A percentile compares a stretch with the other conserved stretches of the same genome.
Evolutionary conservation across 352 stramenopile species (phyloP).

Genomic region (Phytophthora kernoviae): DNA sequence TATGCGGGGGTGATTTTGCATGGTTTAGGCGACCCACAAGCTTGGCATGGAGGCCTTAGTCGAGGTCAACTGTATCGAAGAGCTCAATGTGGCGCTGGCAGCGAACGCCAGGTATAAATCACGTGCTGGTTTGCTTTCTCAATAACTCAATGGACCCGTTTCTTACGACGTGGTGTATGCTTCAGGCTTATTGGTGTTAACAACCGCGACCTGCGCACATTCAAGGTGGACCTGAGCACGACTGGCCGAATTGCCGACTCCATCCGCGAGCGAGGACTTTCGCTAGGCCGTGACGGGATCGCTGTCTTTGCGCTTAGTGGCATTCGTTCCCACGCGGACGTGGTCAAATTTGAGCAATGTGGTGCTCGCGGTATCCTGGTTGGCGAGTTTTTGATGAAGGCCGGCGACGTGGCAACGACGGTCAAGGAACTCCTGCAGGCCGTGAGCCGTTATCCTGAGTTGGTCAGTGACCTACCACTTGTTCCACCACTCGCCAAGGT

Average conservation of each 20-base stretch:
- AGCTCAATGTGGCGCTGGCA: slow-evolving; percentile 94
- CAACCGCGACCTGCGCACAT: slow-evolving; percentile 98
- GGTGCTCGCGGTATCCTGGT: slow-evolving; percentile 93
- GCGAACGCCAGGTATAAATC: slow-evolving; percentile 74
- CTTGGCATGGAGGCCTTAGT: slow-evolving; percentile 98
- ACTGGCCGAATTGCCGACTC: slow-evolving; percentile 91
- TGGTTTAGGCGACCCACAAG: slow-evolving; percentile 71
- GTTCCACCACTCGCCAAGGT: slow-evolving; percentile 88
- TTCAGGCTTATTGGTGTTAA: slow-evolving; percentile 96
- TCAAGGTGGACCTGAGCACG: slow-evolving; percentile 97
- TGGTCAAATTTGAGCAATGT: slow-evolving; percentile 91
- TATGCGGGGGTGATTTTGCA: slow-evolving; percentile 3
- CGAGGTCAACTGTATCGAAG: slow-evolving; percentile 95
- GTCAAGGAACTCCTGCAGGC: slow-evolving; percentile 82
- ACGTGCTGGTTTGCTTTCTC: background rate
- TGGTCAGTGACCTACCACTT: slow-evolving; percentile 23
- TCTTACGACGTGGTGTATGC: background rate
- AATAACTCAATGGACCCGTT: background rate
- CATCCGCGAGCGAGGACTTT: slow-evolving; percentile 72
- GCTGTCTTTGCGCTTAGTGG: slow-evolving; percentile 95
- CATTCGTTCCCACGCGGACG: slow-evolving; percentile 94
- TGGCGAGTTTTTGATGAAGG: slow-evolving; percentile 98
- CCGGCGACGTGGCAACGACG: slow-evolving; percentile 83
- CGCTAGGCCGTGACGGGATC: slow-evolving; percentile 77
- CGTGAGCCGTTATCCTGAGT: slow-evolving; percentile 34